phyloP scores from a whole-genome alignment of 2,329 filamentous ascomycete species.

The Fusarium burgessii region DNA sequence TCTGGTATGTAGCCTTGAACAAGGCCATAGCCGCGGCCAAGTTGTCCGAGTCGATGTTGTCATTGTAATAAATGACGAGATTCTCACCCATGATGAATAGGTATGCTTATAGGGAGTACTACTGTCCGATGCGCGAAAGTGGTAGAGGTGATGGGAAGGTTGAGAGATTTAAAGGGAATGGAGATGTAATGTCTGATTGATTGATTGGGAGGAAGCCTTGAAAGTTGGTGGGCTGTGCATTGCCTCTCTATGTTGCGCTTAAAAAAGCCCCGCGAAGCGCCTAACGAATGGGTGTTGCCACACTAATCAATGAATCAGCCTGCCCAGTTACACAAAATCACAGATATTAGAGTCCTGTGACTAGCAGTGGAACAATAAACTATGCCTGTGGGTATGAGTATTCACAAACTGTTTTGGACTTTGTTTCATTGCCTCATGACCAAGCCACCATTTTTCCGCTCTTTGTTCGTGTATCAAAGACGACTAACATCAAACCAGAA shows the following conservation, averaged over 20 bases:
- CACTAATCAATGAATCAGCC: conserved; percentile 12
- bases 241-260: conserved; percentile 3
- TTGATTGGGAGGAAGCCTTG: conserved; percentile 13
- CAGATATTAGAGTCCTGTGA: conserved; percentile 14
- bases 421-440: conserved; percentile 24
- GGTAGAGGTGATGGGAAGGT: conserved; percentile 11
- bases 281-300: conserved; percentile 6
- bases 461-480: conserved; percentile 12
- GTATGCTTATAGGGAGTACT: not conserved
- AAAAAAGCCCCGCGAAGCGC: conserved; percentile 32
- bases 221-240: conserved; percentile 26
- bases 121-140: conserved; percentile 5
- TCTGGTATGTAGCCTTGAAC: conserved; percentile 21
- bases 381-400: not conserved
- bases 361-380: not conserved
- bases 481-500: conserved; percentile 23
- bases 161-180: conserved; percentile 33
- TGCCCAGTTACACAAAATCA: conserved; percentile 6
- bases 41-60: conserved; percentile 46
- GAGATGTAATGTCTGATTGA: conserved; percentile 9
- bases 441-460: conserved; percentile 21
- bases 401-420: not conserved
- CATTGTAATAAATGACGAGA: conserved; percentile 45
- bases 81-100: conserved; percentile 28
- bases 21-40: conserved; percentile 41